Base-by-base conservation (phyloP, 352 stramenopile genomes). In the Pythium graminicola region DNA sequence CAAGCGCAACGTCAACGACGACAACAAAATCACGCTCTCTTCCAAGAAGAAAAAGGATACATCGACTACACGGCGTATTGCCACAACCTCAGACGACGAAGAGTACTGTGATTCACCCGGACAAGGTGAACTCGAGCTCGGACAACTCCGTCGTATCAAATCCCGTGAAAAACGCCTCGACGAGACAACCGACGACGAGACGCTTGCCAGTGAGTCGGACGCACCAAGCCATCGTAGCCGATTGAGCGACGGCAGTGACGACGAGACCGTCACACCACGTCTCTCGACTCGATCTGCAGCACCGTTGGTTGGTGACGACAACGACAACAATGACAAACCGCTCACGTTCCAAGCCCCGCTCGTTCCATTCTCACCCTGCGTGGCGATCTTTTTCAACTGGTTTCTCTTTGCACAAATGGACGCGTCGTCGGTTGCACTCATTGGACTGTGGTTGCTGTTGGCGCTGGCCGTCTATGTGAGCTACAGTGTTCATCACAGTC, bases 301-400 rank as follows among this genome's bases (percentile, higher is more conserved):
- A 3, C 50, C 50, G 29, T 40, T 57, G 6, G 50, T 57, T 26
- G 27, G 36, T 11, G 16, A 62, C 4, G 56, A 72, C 42, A 58
- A 81, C 14, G 61, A 72, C 24, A 41, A 64, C 20, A 62, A 78
- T 7, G 59, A 43, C 23, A 72, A 75, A 38, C 42, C 50, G 23
- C 41, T 51, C 23, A 73, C 59, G 35, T 93, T 90, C 41, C 70
- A 72, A 46, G 77, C 81, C 28, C 82, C 82, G 29, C 55, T 86
- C 29, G 82, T 91, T 31, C 82, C 82, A 24, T 91, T 88, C 35
- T 50, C 79, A 17, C 82, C 80, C n/a, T 89, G 76, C 31, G 29
- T 93, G 1, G 80, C 82, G 4, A 90, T 93, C 54, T 90, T 89
- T 49, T 88, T 93, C 67, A 93, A 93, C 66, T 93, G 83, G 83